Base-by-base conservation (phyloP, 1,139 yeast genomes). In the Pichia sp. region DNA sequence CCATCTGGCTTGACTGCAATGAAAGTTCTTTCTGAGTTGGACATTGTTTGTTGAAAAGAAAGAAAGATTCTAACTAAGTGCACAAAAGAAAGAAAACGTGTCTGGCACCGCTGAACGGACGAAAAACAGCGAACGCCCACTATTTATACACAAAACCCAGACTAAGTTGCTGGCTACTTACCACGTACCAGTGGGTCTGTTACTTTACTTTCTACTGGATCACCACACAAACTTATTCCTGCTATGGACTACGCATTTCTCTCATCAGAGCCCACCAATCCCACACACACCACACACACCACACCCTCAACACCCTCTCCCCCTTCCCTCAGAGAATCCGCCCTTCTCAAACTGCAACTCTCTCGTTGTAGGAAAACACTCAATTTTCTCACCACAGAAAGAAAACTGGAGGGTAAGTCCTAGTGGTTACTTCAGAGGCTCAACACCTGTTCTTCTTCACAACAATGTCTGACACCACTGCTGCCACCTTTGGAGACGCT, bases 1-100 rank as follows among this genome's bases (percentile, higher is more conserved):
- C 98, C 99, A 76, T 93, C 99, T 77, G 99, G 99, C 80, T 93
- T 93, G 75, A 93, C 87, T 69, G 98, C 98, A 81, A 93, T 93
- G 74, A 93, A 93, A 72, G 98, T 91, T 87, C 96, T 89, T 79
- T 91, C 98, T 78, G 75, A 73, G 73, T 59, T 60, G 41, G 62
- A 57, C 60, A 59, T 58, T 46, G 41, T 47, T 41, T 14, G 16
- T 34, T 11, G 42, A 28, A 47, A 28, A 42, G 41, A 16, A 48
- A 30, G n/a, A n/a, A n/a, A n/a, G n/a, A n/a, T n/a, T n/a, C n/a
- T n/a, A n/a, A n/a, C n/a, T n/a, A n/a, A n/a, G n/a, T n/a, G n/a
- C n/a, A n/a, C n/a, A n/a, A 45, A 38, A 22, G 34, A 31, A 34
- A 34, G 29, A 19, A 25, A 22, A 14, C 16, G 18, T 31, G 34